phyloP scores from a whole-genome alignment of 1,284 basidiomycete species.

The Ganoderma lingzhi region DNA sequence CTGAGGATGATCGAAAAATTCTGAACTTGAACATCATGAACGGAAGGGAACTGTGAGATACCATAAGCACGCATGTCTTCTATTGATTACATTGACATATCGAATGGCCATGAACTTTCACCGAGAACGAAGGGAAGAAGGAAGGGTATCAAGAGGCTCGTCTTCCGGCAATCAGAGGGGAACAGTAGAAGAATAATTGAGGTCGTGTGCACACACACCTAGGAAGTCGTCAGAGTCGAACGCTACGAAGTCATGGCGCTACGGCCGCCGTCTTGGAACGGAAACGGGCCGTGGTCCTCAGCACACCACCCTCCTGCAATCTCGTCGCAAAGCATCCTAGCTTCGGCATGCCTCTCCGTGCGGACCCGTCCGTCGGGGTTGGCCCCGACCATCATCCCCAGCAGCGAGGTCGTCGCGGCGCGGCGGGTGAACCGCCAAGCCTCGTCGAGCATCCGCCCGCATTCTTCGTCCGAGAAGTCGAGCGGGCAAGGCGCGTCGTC shows the following conservation, averaged over 20 bases:
- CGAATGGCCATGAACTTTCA: neutral
- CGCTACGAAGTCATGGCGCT: neutral
- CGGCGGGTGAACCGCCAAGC: neutral
- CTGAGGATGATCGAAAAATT: neutral
- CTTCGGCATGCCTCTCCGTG: neutral
- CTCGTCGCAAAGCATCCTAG: conserved; percentile 1
- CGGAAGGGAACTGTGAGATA: too few relatives aligned
- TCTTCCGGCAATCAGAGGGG: neutral
- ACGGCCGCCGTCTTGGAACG: conserved; percentile 1
- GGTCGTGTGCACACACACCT: neutral
- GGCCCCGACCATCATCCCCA: neutral
- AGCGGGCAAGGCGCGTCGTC: conserved; percentile 1
- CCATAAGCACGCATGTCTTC: too few relatives aligned
- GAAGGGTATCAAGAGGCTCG: neutral
- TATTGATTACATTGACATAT: too few relatives aligned
- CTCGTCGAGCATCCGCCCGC: neutral
- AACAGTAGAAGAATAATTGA: neutral
- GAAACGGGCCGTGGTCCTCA: neutral
- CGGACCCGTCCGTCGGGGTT: neutral
- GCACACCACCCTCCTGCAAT: neutral
- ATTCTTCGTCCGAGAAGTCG: neutral
- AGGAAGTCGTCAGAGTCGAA: neutral
- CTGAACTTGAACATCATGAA: too few relatives aligned
- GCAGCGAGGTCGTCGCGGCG: neutral
- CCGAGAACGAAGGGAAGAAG: neutral